A percentile compares a stretch with the other conserved stretches of the same genome.
These are phyloP conservation scores for Fonsecaea pedrosoi DNA, from an alignment of 2,329 filamentous ascomycete species.

Conservation along the genomic window DNA sequence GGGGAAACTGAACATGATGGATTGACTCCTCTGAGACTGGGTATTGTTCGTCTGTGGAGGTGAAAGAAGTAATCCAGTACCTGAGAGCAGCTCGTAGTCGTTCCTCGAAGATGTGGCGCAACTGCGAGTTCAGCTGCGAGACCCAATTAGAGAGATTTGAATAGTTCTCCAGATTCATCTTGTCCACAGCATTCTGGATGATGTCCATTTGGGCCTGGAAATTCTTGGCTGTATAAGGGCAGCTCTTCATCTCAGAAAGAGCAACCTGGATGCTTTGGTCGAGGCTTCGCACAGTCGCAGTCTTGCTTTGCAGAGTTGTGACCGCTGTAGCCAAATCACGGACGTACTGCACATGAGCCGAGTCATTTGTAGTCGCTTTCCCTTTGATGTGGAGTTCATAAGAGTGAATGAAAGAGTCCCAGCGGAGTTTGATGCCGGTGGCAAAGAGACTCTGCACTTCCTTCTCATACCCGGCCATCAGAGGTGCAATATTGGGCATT, in stretches of 20 bases:
- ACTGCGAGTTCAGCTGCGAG: conserved; percentile 79
- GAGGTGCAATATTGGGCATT: conserved; percentile 84
- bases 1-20: conserved; percentile 52
- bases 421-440: conserved; percentile 88
- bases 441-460: conserved; percentile 82
- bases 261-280: conserved; percentile 83
- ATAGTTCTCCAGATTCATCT: conserved; percentile 94
- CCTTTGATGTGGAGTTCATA: conserved; percentile 86
- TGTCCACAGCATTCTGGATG: conserved; percentile 92
- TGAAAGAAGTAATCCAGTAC: conserved; percentile 86
- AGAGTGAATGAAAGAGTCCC: conserved; percentile 97
- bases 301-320: conserved; percentile 86
- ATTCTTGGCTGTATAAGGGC: conserved; percentile 78
- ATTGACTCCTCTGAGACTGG: conserved; percentile 29
- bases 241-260: conserved; percentile 80
- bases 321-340: conserved; percentile 89
- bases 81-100: conserved; percentile 84
- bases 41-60: conserved; percentile 54
- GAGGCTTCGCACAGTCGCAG: conserved; percentile 76
- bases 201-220: conserved; percentile 82
- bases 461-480: conserved; percentile 90
- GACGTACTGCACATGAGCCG: conserved; percentile 95
- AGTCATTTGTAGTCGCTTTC: conserved; percentile 68
- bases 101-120: conserved; percentile 79
- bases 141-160: conserved; percentile 94